A percentile compares a stretch with the other conserved stretches of the same genome.
Conservation (phyloP, 306 rosid genomes). For the Rosa persica region DNA sequence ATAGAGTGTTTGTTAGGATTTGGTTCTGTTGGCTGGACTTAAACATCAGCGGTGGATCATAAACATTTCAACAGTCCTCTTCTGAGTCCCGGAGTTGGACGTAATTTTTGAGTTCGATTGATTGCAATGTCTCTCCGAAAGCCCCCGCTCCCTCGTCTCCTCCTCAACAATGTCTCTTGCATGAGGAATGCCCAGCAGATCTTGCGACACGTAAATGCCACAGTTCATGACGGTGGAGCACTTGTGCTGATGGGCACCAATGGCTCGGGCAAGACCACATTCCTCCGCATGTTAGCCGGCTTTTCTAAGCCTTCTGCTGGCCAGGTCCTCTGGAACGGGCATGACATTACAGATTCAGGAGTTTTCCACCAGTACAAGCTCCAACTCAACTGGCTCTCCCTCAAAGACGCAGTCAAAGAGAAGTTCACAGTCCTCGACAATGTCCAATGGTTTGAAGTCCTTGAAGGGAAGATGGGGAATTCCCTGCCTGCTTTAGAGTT, state of each 20-base stretch:
- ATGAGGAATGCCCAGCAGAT: slow-evolving; percentile 92
- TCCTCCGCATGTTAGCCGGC: slow-evolving; percentile 84
- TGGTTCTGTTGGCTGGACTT: background rate
- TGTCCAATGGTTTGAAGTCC: slow-evolving; percentile 74
- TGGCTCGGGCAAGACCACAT: slow-evolving; percentile 85
- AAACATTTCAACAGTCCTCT: too few relatives aligned
- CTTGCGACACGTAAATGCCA: slow-evolving; percentile 64
- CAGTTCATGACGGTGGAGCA: slow-evolving; percentile 77
- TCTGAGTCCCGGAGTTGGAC: background rate
- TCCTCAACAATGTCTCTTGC: slow-evolving; percentile 77
- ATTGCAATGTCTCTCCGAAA: slow-evolving; percentile 49
- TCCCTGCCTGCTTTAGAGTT: slow-evolving; percentile 70
- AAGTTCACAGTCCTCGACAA: slow-evolving; percentile 57
- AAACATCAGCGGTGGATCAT: background rate
- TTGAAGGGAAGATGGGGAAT: slow-evolving; percentile 73
- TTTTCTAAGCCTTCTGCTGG: slow-evolving; percentile 83
- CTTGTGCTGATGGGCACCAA: slow-evolving; percentile 75
- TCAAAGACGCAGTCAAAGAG: slow-evolving; percentile 62
- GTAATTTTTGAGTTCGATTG: background rate
- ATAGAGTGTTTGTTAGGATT: background rate
- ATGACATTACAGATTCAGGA: slow-evolving; percentile 62
- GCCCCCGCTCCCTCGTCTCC: slow-evolving; percentile 67
- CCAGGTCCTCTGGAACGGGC: slow-evolving; percentile 86
- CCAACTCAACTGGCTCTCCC: slow-evolving; percentile 84
- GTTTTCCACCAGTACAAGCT: slow-evolving; percentile 85